Evolutionary conservation across 2,329 filamentous ascomycete species (phyloP).

Genomic region (Colletotrichum godetiae): DNA sequence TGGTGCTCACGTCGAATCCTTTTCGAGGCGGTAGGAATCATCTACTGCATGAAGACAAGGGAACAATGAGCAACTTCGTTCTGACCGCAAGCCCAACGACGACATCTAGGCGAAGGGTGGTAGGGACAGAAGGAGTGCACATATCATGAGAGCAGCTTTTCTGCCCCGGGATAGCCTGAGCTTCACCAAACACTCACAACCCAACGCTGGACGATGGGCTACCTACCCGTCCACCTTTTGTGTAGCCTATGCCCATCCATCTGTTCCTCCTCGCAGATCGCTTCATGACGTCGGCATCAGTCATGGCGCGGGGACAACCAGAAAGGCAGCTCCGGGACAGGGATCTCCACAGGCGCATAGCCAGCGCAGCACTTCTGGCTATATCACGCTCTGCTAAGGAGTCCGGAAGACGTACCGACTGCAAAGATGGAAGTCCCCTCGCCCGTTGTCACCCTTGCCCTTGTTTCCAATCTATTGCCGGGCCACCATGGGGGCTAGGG

Average conservation of each 20-base stretch:
- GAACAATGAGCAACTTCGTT: background rate
- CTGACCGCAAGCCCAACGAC: background rate
- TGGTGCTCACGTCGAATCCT: conserved; percentile 20
- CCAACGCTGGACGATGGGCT: conserved; percentile 8
- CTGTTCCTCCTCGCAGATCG: conserved; percentile 22
- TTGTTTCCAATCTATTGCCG: conserved; percentile 28
- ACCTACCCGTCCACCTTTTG: conserved; percentile 8
- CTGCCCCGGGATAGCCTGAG: conserved; percentile 15
- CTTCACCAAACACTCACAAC: conserved; percentile 14
- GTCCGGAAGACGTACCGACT: conserved; percentile 23
- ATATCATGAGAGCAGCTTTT: conserved; percentile 25
- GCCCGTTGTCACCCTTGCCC: conserved; percentile 23
- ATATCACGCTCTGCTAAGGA: conserved; percentile 23
- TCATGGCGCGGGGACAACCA: conserved; percentile 21
- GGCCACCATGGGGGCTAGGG: background rate
- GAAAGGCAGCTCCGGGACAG: conserved; percentile 29
- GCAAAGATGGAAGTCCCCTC: conserved; percentile 17
- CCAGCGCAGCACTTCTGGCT: conserved; percentile 30
- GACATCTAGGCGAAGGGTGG: background rate
- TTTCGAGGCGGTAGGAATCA: conserved; percentile 6
- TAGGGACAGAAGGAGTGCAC: conserved; percentile 19
- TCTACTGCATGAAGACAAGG: background rate
- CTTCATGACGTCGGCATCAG: conserved; percentile 34
- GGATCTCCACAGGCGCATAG: conserved; percentile 26
- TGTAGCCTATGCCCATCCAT: conserved; percentile 1